A percentile compares a stretch with the other conserved stretches of the same genome.
phyloP scores from a whole-genome alignment of 805 yeast species.

The Kazachstania kunashirensis region DNA sequence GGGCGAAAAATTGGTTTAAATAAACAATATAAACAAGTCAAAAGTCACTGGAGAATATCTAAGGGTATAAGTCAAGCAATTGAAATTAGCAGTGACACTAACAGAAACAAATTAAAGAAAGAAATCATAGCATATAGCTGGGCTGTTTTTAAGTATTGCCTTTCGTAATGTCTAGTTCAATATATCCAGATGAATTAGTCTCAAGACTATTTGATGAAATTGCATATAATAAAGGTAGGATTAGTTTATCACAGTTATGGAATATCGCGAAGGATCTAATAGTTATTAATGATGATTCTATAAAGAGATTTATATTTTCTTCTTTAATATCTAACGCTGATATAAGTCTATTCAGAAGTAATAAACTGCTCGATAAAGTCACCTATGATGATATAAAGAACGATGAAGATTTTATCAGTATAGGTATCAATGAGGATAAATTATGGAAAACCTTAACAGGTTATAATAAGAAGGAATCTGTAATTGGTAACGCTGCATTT shows the following conservation, averaged over 20 bases:
- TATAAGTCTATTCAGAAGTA: slow-evolving; percentile 9
- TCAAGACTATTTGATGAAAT: slow-evolving; percentile 20
- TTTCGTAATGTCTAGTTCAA: slow-evolving; percentile 2
- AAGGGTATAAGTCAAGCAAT: too few relatives aligned
- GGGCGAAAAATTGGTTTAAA: not conserved
- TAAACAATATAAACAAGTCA: too few relatives aligned
- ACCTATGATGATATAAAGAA: slow-evolving; percentile 3
- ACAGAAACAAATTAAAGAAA: too few relatives aligned
- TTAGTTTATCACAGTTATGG: slow-evolving; percentile 13
- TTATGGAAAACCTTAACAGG: slow-evolving; percentile 54
- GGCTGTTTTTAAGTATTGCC: too few relatives aligned
- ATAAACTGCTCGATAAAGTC: slow-evolving; percentile 4
- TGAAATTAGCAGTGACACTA: too few relatives aligned
- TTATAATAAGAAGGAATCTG: slow-evolving; percentile 39
- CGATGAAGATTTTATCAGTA: slow-evolving; percentile 5
- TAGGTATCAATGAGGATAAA: slow-evolving; percentile 42
- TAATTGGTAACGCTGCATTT: slow-evolving; percentile 47
- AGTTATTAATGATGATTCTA: slow-evolving; percentile 5
- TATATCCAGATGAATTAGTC: slow-evolving; percentile 28
- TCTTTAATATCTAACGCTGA: slow-evolving; percentile 14
- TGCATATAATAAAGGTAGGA: slow-evolving; percentile 26
- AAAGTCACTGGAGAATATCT: too few relatives aligned
- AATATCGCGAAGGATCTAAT: slow-evolving; percentile 6
- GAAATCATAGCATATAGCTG: too few relatives aligned
- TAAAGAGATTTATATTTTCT: slow-evolving; percentile 15